Evolutionary conservation across 106 monocot genomes (phyloP).

Genomic region (Platanthera guangdongensis): DNA sequence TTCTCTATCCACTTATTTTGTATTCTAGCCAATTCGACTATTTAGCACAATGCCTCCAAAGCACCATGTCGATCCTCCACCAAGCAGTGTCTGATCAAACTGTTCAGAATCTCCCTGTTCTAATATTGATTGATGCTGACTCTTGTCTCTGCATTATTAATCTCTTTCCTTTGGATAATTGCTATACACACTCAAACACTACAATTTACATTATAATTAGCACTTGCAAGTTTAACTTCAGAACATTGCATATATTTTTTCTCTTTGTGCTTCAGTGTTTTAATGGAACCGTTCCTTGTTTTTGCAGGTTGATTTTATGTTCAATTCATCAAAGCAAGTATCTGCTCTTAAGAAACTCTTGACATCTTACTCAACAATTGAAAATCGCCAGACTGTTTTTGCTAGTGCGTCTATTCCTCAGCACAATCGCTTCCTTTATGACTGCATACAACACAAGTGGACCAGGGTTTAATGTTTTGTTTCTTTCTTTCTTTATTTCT

Average conservation of each 20-base stretch:
- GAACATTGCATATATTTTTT: not conserved
- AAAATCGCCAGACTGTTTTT: slow-evolving; percentile 67
- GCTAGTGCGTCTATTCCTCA: slow-evolving; percentile 97
- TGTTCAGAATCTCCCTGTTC: not conserved
- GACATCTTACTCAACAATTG: slow-evolving; percentile 57
- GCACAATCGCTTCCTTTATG: slow-evolving; percentile 75
- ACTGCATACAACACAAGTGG: slow-evolving; percentile 93
- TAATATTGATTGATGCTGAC: not conserved
- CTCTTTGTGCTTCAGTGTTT: not conserved
- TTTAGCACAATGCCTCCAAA: no score
- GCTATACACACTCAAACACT: not conserved
- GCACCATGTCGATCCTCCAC: no score
- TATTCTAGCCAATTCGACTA: no score
- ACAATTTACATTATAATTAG: not conserved
- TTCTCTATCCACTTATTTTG: no score
- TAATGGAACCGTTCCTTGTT: not conserved
- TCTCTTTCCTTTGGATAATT: not conserved
- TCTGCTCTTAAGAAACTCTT: slow-evolving; percentile 66
- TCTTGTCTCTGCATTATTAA: not conserved
- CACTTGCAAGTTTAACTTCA: not conserved
- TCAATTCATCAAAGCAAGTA: slow-evolving; percentile 69
- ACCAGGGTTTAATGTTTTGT: slow-evolving; percentile 53
- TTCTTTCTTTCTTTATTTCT: not conserved
- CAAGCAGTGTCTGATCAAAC: no score
- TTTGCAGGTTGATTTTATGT: slow-evolving; percentile 82